Conservation (phyloP, 2,329 filamentous ascomycete species). For the Fusarium caatingaense region DNA sequence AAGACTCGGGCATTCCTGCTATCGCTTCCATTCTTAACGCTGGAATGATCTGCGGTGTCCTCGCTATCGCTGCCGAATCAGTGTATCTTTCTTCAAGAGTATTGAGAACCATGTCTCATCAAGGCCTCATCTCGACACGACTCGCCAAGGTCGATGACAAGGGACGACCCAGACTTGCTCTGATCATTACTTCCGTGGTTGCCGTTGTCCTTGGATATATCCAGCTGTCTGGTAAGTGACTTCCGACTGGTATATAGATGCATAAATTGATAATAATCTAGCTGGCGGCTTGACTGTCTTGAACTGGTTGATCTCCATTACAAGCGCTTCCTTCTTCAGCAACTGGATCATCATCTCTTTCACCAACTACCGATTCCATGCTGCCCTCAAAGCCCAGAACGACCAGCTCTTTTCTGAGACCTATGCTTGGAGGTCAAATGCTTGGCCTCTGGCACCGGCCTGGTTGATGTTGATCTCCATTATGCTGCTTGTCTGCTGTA, state of each 20-base stretch:
- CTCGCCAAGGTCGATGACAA: constrained; percentile 21
- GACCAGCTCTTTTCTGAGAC: constrained; percentile 25
- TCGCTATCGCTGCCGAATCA: constrained; percentile 33
- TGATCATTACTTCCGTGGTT: constrained; percentile 15
- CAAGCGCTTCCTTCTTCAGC: constrained; percentile 34
- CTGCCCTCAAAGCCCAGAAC: constrained; percentile 28
- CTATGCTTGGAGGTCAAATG: constrained; percentile 23
- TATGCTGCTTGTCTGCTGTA: constrained; percentile 23
- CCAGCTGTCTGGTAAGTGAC: constrained; percentile 12
- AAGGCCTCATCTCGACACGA: constrained; percentile 10
- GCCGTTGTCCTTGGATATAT: constrained; percentile 27
- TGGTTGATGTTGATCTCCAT: constrained; percentile 25
- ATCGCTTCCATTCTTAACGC: constrained; percentile 36
- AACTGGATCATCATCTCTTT: constrained; percentile 38
- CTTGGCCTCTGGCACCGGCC: constrained; percentile 19
- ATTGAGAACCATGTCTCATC: constrained; percentile 32
- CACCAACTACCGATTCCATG: constrained; percentile 29
- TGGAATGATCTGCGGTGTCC: constrained; percentile 36
- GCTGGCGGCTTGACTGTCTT: constrained; percentile 20
- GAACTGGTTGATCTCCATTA: constrained; percentile 36
- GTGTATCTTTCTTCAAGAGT: constrained; percentile 30
- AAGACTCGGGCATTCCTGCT: constrained; percentile 26
- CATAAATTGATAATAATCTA: background rate
- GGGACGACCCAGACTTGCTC: constrained; percentile 19
- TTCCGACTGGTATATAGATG: accelerated